Evolutionary conservation across 352 stramenopile species (phyloP).

Genomic region (Thalassiosira livingstoniorum): DNA sequence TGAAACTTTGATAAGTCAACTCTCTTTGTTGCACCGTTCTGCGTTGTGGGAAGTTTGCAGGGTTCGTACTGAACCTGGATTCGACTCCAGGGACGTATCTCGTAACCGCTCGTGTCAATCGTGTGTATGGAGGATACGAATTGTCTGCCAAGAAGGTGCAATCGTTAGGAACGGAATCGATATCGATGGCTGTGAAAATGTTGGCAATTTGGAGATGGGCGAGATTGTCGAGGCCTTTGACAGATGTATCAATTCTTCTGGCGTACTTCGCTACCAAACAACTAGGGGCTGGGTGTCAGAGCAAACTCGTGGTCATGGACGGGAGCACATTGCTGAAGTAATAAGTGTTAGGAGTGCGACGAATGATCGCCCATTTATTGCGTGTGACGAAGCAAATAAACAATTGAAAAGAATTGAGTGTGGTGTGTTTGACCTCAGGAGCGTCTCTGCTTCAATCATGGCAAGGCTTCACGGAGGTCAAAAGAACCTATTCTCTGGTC

Average conservation of each 20-base stretch:
- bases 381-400: conserved; percentile 7
- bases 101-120: conserved; percentile 37
- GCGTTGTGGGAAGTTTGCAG: conserved; percentile 82
- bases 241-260: conserved; percentile 85
- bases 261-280: conserved; percentile 86
- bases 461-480: conserved; percentile 76
- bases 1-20: conserved; percentile 60
- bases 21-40: conserved; percentile 79
- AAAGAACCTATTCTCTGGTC: conserved; percentile 69
- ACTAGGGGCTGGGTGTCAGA: conserved; percentile 86
- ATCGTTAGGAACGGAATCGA: conserved; percentile 86
- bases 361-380: background rate
- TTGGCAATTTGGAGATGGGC: conserved; percentile 87
- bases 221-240: conserved; percentile 85
- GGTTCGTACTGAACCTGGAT: conserved; percentile 70
- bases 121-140: conserved; percentile 78
- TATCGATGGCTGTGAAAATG: conserved; percentile 85
- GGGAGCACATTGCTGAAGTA: conserved; percentile 87
- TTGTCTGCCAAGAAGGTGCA: conserved; percentile 86
- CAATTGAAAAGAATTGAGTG: conserved; percentile 72
- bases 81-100: conserved; percentile 66
- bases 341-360: conserved; percentile 58
- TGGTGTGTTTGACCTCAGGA: conserved; percentile 75
- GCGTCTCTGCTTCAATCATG: conserved; percentile 72
- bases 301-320: conserved; percentile 82